phyloP scores from a whole-genome alignment of 805 yeast genomes.

The Naumovozyma dairenensis region DNA sequence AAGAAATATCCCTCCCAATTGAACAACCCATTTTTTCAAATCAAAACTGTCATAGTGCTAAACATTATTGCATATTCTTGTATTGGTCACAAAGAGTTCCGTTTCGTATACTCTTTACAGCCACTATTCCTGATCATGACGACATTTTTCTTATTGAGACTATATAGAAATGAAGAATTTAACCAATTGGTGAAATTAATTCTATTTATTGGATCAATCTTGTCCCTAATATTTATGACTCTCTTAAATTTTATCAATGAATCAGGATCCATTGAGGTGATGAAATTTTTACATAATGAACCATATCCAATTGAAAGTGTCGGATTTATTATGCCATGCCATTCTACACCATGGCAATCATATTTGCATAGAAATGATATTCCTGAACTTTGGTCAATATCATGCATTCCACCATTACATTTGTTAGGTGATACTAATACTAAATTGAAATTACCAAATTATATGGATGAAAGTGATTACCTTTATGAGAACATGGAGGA shows the following conservation, averaged over 20 bases:
- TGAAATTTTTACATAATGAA: constrained; percentile 39
- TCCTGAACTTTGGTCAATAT: constrained; percentile 57
- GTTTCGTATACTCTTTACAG: constrained; percentile 79
- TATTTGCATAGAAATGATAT: constrained; percentile 54
- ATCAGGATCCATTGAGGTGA: constrained; percentile 70
- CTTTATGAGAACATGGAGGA: constrained; percentile 57
- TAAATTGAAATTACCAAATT: constrained; percentile 31
- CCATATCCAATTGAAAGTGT: constrained; percentile 36
- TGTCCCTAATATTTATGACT: too few species aligned
- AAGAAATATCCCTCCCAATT: not conserved
- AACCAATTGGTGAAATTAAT: too few species aligned
- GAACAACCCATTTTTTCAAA: constrained; percentile 10
- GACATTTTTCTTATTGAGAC: constrained; percentile 29
- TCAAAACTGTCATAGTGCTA: constrained; percentile 30
- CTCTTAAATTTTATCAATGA: too few species aligned
- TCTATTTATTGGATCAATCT: too few species aligned
- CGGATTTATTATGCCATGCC: constrained; percentile 91
- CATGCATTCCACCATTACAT: constrained; percentile 82
- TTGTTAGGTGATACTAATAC: constrained; percentile 26
- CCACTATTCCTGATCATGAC: constrained; percentile 56
- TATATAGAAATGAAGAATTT: not conserved
- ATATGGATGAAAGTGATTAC: constrained; percentile 80
- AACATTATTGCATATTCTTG: constrained; percentile 51
- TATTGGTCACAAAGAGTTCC: constrained; percentile 78
- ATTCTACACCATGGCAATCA: constrained; percentile 93